Evolutionary conservation across 176 grass and related monocot genomes (phyloP).

Genomic region (Oryza rufipogon): DNA sequence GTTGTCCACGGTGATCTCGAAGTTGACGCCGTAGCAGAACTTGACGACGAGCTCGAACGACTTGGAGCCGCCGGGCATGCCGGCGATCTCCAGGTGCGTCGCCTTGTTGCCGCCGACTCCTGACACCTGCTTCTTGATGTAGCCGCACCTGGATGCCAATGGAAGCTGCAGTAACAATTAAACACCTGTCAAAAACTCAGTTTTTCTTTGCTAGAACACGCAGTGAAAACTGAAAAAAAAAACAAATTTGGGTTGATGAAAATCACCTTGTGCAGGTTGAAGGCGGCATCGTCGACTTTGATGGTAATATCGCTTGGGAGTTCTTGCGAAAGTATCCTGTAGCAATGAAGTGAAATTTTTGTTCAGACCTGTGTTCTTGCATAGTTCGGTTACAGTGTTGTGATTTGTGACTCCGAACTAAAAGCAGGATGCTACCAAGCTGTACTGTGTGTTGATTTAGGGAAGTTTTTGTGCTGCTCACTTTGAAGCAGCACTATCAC

Average conservation of each 20-base stretch:
- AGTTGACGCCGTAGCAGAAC: conserved; percentile 79
- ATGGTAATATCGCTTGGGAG: conserved; percentile 69
- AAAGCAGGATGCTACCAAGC: not conserved
- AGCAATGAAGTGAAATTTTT: not conserved
- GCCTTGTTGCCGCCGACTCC: conserved; percentile 29
- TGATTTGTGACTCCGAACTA: not conserved
- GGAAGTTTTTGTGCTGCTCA: not conserved
- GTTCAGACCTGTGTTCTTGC: not conserved
- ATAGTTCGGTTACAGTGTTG: not conserved
- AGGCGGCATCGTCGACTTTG: conserved; percentile 59
- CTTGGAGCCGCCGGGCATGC: conserved; percentile 63
- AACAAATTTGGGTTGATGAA: not conserved
- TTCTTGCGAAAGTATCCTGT: conserved; percentile 85
- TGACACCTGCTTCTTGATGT: conserved; percentile 61
- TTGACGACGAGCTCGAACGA: conserved; percentile 72
- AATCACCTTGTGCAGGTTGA: conserved; percentile 81
- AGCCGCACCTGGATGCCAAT: conserved; percentile 69
- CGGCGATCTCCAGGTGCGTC: conserved; percentile 56
- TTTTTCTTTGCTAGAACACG: not conserved
- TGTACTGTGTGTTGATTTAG: not conserved
- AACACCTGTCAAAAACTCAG: not conserved
- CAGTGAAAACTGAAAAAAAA: not conserved
- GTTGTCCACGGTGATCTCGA: conserved; percentile 82
- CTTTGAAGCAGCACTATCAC: not conserved
- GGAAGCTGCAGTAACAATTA: conserved; percentile 51